Percentiles rank a stretch among this genome's conserved stretches.
phyloP scores from a whole-genome alignment of 371 early-diverging fungal genomes.

The Rhizopus arrhizus region DNA sequence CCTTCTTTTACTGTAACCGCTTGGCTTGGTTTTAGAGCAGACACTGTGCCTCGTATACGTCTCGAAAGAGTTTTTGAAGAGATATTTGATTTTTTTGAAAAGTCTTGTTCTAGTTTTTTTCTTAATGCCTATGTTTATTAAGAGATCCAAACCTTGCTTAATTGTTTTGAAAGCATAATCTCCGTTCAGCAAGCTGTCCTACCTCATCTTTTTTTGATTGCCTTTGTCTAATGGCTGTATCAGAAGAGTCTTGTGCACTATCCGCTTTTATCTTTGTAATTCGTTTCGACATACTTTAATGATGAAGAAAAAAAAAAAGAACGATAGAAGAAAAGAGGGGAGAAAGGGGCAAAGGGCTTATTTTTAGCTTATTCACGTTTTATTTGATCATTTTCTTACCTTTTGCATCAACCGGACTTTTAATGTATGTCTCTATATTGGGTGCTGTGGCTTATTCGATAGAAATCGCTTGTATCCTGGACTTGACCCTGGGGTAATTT shows the following conservation, averaged over 20 bases:
- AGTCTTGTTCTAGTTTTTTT: slow-evolving; percentile 73
- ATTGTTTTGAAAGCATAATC: neutral
- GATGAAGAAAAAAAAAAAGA: slow-evolving; percentile 11
- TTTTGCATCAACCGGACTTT: slow-evolving; percentile 5
- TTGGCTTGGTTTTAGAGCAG: slow-evolving; percentile 81
- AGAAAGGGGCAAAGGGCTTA: neutral
- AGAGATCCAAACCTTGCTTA: too few relatives aligned
- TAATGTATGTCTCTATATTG: neutral
- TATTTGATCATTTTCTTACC: neutral
- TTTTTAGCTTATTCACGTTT: slow-evolving; percentile 1
- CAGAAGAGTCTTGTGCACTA: slow-evolving; percentile 12
- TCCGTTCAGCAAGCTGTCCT: neutral
- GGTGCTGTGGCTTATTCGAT: neutral
- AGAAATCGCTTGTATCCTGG: neutral
- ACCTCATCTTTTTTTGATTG: slow-evolving; percentile 30
- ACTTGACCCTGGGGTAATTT: slow-evolving; percentile 1
- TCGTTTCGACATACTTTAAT: slow-evolving; percentile 12
- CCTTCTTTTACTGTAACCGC: slow-evolving; percentile 90
- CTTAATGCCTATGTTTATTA: slow-evolving; percentile 47
- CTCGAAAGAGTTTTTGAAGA: slow-evolving; percentile 35
- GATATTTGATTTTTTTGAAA: slow-evolving; percentile 62
- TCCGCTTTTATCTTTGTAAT: slow-evolving; percentile 18
- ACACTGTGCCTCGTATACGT: slow-evolving; percentile 82
- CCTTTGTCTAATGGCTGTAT: slow-evolving; percentile 23
- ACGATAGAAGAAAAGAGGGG: neutral